A percentile compares a stretch with the other conserved stretches of the same genome.
Evolutionary conservation across 768 basidiomycete genomes (phyloP).

Genomic region (Pulveroboletus sp.): DNA sequence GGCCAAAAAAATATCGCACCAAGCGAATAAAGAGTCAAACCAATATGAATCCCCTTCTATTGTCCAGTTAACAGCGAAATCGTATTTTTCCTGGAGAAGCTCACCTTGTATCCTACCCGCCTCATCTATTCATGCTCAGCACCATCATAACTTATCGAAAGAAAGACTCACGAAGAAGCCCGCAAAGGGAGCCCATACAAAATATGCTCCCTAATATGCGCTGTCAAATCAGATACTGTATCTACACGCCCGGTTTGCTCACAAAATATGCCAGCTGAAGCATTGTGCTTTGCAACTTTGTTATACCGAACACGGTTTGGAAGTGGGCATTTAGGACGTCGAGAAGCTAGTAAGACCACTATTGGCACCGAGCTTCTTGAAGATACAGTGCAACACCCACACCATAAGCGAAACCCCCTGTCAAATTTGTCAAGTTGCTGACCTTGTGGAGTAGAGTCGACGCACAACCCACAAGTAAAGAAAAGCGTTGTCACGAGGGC

Average conservation of each 20-base stretch:
- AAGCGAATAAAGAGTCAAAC: conserved; percentile 51
- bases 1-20: conserved; percentile 82
- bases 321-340: conserved; percentile 72
- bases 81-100: background rate
- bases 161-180: conserved; percentile 46
- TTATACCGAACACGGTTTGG: conserved; percentile 62
- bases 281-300: conserved; percentile 66
- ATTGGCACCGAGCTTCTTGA: conserved; percentile 9
- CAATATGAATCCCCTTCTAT: conserved; percentile 59
- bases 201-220: conserved; percentile 47
- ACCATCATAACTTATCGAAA: background rate
- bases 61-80: background rate
- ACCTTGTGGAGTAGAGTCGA: background rate
- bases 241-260: conserved; percentile 12
- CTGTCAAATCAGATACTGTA: background rate
- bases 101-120: conserved; percentile 63
- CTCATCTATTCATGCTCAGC: conserved; percentile 42
- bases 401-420: conserved; percentile 67
- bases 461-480: conserved; percentile 54
- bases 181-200: conserved; percentile 56
- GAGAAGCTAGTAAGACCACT: conserved; percentile 43
- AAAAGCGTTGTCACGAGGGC: conserved; percentile 68
- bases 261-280: conserved; percentile 72
- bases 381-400: conserved; percentile 31
- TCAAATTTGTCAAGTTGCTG: background rate